These are phyloP conservation scores for Corylus heterophylla DNA, from an alignment of 306 rosid species.

Conservation along the genomic window DNA sequence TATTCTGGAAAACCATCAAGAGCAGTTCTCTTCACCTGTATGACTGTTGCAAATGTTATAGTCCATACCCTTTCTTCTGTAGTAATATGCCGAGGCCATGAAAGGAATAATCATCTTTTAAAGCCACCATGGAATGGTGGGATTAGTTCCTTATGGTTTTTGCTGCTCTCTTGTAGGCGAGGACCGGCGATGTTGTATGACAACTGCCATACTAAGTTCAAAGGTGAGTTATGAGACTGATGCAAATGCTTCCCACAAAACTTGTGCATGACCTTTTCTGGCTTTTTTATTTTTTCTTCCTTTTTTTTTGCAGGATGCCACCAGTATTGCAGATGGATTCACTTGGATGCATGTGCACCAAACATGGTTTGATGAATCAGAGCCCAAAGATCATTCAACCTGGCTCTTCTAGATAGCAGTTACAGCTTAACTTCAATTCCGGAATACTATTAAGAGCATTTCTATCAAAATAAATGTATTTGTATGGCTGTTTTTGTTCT, in stretches of 20 bases:
- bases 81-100: neutral
- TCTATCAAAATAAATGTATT: constrained; percentile 39
- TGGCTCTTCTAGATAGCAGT: constrained; percentile 40
- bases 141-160: neutral
- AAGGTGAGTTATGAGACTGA: constrained; percentile 32
- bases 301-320: constrained; percentile 45
- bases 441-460: constrained; percentile 13
- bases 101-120: too few species aligned
- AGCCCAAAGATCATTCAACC: constrained; percentile 28
- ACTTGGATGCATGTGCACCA: constrained; percentile 66
- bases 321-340: constrained; percentile 32
- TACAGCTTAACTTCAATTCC: constrained; percentile 12
- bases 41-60: neutral
- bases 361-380: constrained; percentile 47
- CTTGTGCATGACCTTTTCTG: constrained; percentile 10
- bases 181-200: constrained; percentile 28
- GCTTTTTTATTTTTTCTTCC: too few species aligned
- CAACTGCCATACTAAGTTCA: constrained; percentile 40
- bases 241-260: neutral
- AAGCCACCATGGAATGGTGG: neutral
- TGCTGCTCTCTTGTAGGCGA: constrained; percentile 35
- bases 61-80: neutral
- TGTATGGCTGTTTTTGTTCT: neutral
- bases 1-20: neutral
- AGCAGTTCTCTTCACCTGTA: neutral